Conservation (phyloP, 164 flowering plant species). For the Nymphaea thermarum region DNA sequence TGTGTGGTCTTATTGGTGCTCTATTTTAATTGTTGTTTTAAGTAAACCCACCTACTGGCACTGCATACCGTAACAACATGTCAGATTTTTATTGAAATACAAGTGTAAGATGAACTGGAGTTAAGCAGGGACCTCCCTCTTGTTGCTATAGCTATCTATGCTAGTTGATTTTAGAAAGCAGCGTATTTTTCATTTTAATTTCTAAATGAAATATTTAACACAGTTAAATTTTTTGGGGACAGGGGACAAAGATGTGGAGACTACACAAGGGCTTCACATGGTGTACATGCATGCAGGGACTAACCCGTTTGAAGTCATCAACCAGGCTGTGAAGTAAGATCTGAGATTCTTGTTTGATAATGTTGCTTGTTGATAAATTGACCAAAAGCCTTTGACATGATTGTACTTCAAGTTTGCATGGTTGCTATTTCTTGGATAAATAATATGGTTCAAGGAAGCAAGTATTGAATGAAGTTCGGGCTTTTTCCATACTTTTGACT, state of each 20-base stretch:
- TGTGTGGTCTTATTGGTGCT: no score
- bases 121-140: no score
- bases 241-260: conserved; percentile 71
- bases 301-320: conserved; percentile 86
- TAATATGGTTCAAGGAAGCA: not conserved
- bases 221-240: conserved; percentile 18
- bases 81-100: no score
- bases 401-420: not conserved
- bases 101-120: no score
- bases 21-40: no score
- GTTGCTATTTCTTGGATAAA: no score
- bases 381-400: not conserved
- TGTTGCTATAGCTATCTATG: not conserved
- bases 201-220: no score
- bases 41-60: no score
- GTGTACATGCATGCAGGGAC: conserved; percentile 91
- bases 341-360: not conserved
- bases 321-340: conserved; percentile 71
- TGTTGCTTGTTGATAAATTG: not conserved
- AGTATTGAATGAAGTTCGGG: no score
- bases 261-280: conserved; percentile 57
- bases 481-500: not conserved
- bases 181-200: not conserved
- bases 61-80: no score
- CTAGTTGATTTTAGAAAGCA: not conserved